Conservation (phyloP, 108 stramenopile genomes). For the Thalassiosira profunda region DNA sequence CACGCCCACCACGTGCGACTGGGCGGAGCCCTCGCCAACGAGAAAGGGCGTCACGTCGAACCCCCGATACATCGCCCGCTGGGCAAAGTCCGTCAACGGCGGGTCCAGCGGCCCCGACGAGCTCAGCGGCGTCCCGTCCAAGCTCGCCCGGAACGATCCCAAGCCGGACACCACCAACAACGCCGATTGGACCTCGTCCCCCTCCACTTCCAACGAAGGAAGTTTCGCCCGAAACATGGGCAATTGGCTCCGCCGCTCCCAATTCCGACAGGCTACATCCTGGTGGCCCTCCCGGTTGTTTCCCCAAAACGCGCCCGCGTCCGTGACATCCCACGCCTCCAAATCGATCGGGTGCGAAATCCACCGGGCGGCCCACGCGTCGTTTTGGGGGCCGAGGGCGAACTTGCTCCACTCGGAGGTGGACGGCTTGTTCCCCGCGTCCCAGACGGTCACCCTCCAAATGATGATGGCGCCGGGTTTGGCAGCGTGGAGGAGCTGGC, state of each 20-base stretch:
- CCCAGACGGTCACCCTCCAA: constrained; percentile 48
- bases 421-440: constrained; percentile 7
- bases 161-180: constrained; percentile 51
- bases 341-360: constrained; percentile 48
- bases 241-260: constrained; percentile 40
- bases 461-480: constrained; percentile 25
- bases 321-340: constrained; percentile 20
- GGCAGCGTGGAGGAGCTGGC: background rate
- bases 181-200: constrained; percentile 34
- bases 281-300: constrained; percentile 3
- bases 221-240: constrained; percentile 36
- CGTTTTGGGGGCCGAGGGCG: constrained; percentile 31
- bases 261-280: constrained; percentile 37
- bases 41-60: constrained; percentile 50
- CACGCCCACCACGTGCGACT: constrained; percentile 45
- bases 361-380: constrained; percentile 35
- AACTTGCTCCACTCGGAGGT: constrained; percentile 43
- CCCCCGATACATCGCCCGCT: constrained; percentile 54
- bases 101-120: constrained; percentile 55
- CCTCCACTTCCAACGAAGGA: background rate
- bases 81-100: constrained; percentile 55
- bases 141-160: constrained; percentile 46
- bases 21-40: background rate
- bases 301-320: constrained; percentile 34
- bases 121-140: constrained; percentile 49